Evolutionary conservation across 1,284 basidiomycete species (phyloP).

Genomic region (Termitomyces sp.): DNA sequence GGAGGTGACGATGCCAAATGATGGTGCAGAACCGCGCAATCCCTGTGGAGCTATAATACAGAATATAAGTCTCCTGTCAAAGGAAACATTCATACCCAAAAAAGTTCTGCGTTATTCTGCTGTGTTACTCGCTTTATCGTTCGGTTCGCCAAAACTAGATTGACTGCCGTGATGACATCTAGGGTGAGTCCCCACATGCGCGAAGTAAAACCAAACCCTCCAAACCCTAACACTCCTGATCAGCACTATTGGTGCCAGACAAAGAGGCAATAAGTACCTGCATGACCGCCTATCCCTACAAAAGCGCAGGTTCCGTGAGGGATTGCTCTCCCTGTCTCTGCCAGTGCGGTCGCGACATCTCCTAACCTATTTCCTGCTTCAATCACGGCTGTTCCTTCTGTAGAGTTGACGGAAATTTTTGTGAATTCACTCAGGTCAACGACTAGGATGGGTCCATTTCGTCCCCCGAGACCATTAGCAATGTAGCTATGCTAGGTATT

Average conservation of each 20-base stretch:
- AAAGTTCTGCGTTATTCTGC: slow-evolving; percentile 35
- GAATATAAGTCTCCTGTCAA: not conserved
- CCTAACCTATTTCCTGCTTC: slow-evolving; percentile 40
- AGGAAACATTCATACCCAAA: slow-evolving; percentile 32
- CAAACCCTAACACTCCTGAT: slow-evolving; percentile 24
- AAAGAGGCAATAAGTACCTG: slow-evolving; percentile 18
- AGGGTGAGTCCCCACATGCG: slow-evolving; percentile 44
- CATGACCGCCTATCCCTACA: slow-evolving; percentile 41
- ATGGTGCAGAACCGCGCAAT: slow-evolving; percentile 42
- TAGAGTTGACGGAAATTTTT: slow-evolving; percentile 29
- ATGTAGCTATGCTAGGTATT: slow-evolving; percentile 37
- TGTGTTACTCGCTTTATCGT: slow-evolving; percentile 35
- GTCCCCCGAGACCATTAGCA: slow-evolving; percentile 30
- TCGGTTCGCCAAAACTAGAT: slow-evolving; percentile 43
- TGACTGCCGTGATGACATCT: slow-evolving; percentile 36
- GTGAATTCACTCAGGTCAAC: slow-evolving; percentile 39
- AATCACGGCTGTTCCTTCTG: slow-evolving; percentile 30
- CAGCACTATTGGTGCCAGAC: not conserved
- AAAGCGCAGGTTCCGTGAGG: slow-evolving; percentile 41
- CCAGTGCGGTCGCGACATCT: slow-evolving; percentile 35
- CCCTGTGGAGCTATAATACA: slow-evolving; percentile 25
- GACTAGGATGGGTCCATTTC: slow-evolving; percentile 31
- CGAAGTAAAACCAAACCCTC: slow-evolving; percentile 37
- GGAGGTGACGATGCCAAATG: slow-evolving; percentile 44
- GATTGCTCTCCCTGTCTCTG: slow-evolving; percentile 33